Evolutionary conservation across 306 rosid genomes (phyloP).

Genomic region (Casuarina glauca): DNA sequence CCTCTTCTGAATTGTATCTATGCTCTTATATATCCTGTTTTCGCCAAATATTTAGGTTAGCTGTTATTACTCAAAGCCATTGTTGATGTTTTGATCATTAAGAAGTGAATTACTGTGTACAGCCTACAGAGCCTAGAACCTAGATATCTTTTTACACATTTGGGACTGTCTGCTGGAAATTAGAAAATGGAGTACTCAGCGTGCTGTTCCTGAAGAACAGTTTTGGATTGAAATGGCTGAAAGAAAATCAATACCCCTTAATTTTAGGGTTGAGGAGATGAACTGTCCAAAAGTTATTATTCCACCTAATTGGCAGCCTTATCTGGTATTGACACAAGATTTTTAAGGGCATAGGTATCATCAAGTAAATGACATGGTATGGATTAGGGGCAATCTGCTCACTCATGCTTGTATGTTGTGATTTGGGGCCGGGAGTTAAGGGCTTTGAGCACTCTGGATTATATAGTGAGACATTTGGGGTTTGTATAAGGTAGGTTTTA

Average conservation of each 20-base stretch:
- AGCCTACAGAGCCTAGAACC: not conserved
- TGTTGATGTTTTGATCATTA: not conserved
- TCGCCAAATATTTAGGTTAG: not conserved
- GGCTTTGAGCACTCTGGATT: not conserved
- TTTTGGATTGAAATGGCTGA: not conserved
- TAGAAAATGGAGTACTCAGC: not conserved
- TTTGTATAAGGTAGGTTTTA: not conserved
- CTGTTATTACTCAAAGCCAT: not conserved
- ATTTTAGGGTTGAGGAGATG: not conserved
- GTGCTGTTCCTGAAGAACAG: not conserved
- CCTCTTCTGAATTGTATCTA: not conserved
- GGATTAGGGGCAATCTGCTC: not conserved
- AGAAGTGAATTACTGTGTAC: no score
- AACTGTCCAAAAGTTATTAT: not conserved
- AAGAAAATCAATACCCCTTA: not conserved
- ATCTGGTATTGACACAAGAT: not conserved
- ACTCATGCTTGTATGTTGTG: not conserved
- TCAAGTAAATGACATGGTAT: not conserved
- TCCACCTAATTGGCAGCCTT: not conserved
- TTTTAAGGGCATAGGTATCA: not conserved
- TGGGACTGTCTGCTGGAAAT: not conserved
- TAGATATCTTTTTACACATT: not conserved
- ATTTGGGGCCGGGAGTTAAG: not conserved
- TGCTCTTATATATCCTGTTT: not conserved
- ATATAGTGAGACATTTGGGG: not conserved